Conservation (phyloP, 75 land plant genomes). For the Pinus taeda region DNA sequence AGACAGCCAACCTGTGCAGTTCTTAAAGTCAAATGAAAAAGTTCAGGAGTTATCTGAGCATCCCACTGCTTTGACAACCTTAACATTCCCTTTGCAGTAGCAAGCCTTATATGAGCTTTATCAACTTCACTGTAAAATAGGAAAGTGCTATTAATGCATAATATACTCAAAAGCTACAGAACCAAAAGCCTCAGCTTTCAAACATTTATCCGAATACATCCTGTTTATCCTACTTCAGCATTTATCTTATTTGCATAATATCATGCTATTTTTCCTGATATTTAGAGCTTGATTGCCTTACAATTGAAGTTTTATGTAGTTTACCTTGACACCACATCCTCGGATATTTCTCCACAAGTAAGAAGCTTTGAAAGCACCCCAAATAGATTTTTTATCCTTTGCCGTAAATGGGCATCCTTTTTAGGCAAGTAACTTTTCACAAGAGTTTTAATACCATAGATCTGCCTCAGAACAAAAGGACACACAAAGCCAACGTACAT, state of each 20-base stretch:
- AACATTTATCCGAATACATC: too few relatives aligned
- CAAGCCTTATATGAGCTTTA: slow-evolving; percentile 86
- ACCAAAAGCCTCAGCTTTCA: not conserved
- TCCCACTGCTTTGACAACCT: slow-evolving; percentile 88
- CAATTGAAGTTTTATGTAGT: not conserved
- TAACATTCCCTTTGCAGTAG: slow-evolving; percentile 82
- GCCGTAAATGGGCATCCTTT: slow-evolving; percentile 78
- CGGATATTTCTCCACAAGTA: slow-evolving; percentile 61
- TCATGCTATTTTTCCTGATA: not conserved
- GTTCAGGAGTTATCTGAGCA: slow-evolving; percentile 58
- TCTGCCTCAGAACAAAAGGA: slow-evolving; percentile 36
- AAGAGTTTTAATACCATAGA: slow-evolving; percentile 76
- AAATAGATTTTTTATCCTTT: slow-evolving; percentile 63
- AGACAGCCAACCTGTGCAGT: slow-evolving; percentile 58
- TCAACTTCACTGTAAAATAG: slow-evolving; percentile 64
- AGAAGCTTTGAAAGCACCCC: slow-evolving; percentile 60
- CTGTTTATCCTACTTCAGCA: too few relatives aligned
- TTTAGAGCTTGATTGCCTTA: not conserved
- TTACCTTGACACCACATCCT: slow-evolving; percentile 77
- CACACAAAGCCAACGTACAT: not conserved
- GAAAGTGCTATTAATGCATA: not conserved
- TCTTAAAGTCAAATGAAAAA: slow-evolving; percentile 60
- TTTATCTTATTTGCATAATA: too few relatives aligned
- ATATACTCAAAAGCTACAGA: not conserved
- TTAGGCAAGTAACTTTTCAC: slow-evolving; percentile 91